phyloP scores from a whole-genome alignment of 768 basidiomycete genomes.

The Tricholoma bakamatsutake region DNA sequence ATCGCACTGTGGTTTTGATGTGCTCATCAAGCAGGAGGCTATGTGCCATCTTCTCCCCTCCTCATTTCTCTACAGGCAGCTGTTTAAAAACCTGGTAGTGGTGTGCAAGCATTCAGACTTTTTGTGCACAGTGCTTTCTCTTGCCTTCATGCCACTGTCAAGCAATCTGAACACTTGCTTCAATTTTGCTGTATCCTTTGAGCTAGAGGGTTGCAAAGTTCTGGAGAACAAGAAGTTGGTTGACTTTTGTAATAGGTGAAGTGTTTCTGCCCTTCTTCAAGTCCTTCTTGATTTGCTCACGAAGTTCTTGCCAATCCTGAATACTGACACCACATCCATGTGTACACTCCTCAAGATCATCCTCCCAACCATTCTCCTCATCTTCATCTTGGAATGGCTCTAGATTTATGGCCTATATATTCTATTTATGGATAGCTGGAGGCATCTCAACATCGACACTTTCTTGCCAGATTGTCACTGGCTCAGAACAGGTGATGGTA shows the following conservation, averaged over 20 bases:
- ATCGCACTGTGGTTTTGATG: constrained; percentile 12
- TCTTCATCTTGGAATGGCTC: neutral
- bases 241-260: constrained; percentile 12
- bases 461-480: neutral
- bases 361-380: neutral
- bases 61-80: constrained; percentile 22
- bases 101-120: constrained; percentile 23
- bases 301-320: constrained; percentile 13
- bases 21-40: constrained; percentile 19
- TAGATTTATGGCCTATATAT: neutral
- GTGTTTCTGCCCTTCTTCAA: constrained; percentile 11
- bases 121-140: too few species aligned
- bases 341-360: neutral
- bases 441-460: neutral
- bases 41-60: constrained; percentile 12
- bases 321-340: neutral
- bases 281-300: constrained; percentile 15
- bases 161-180: constrained; percentile 22
- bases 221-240: constrained; percentile 17
- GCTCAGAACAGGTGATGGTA: neutral
- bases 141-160: too few species aligned
- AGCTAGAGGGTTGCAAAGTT: constrained; percentile 18
- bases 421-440: neutral
- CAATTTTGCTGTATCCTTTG: constrained; percentile 15
- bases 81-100: constrained; percentile 33